phyloP scores from a whole-genome alignment of 148 eudicot species.

The Amaranthus palmeri region DNA sequence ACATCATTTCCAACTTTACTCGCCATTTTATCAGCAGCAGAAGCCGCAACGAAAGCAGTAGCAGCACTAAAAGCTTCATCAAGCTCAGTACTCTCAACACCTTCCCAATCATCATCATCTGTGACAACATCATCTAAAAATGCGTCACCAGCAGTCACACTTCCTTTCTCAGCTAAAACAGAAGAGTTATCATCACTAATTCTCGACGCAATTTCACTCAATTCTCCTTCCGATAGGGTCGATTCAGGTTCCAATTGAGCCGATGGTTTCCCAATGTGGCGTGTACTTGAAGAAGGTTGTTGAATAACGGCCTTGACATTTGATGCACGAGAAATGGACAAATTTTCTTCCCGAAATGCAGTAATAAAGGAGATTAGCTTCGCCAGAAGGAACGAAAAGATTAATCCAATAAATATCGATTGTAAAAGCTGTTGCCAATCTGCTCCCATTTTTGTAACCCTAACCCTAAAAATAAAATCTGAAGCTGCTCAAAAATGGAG shows the following conservation, averaged over 20 bases:
- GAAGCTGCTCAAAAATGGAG: neutral
- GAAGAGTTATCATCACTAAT: slow-evolving; percentile 35
- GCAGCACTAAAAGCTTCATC: slow-evolving; percentile 95
- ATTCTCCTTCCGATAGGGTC: slow-evolving; percentile 16
- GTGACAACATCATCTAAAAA: slow-evolving; percentile 23
- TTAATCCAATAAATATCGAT: slow-evolving; percentile 62
- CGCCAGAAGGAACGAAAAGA: slow-evolving; percentile 80
- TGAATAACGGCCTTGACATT: no score
- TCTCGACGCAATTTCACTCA: slow-evolving; percentile 34
- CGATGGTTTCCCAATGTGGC: neutral
- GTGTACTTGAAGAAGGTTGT: neutral
- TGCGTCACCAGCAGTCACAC: slow-evolving; percentile 27
- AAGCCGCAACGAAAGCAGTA: slow-evolving; percentile 83
- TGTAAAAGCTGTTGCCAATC: slow-evolving; percentile 66
- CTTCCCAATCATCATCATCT: slow-evolving; percentile 92
- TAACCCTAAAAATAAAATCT: neutral
- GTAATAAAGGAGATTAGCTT: slow-evolving; percentile 77
- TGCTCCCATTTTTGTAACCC: slow-evolving; percentile 33
- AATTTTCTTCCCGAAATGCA: slow-evolving; percentile 67
- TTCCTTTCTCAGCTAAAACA: slow-evolving; percentile 36
- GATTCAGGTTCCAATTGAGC: slow-evolving; percentile 19
- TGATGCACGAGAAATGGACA: slow-evolving; percentile 33
- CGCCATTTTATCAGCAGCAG: slow-evolving; percentile 61
- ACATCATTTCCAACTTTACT: slow-evolving; percentile 62
- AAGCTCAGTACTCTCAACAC: slow-evolving; percentile 92